Base-by-base conservation (phyloP, 371 early-diverging fungal species). In the Apophysomyces elegans region DNA sequence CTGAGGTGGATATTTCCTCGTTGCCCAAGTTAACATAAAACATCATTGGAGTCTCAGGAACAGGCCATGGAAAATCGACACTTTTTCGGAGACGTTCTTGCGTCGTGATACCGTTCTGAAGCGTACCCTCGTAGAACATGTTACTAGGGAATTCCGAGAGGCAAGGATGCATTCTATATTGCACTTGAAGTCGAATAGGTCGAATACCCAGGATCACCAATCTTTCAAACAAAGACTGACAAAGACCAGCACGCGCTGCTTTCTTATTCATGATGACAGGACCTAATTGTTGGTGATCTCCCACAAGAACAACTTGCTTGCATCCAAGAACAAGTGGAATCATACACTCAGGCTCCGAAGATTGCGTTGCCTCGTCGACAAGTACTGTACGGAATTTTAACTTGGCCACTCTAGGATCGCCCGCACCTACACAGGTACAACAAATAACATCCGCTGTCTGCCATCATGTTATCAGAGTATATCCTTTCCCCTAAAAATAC, bases 141-240 rank as follows among this genome's bases (percentile, higher is more conserved):
- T 99, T 98, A 71, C 95, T 94, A 2, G 99, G 98, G 74, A 98
- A 99, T 74, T 95, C 97, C 6, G 96, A 96, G 12, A 99, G 80
- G 69, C 96, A 94, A 18, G 99, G 97, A 74, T 99, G 97, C 99
- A 99, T 99, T 74, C 99, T 97, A 72, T 99, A 99, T 78, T 99
- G 99, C 0, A 97, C 95, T 64, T 96, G 94, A 37, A 99, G 86
- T 39, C 98, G 92, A 70, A 96, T 93, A 32, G 99, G 99, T 7
- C 95, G 88, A 37, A 95, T 86, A 36, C 96, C 96, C 12, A 98
- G 85, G 50, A 94, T 88, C 56, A 99, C 91, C 37, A 99, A 83
- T 50, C 99, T 90, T 78, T 99, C 99, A 79, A 99, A 99, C 45
- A 99, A 79, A 5, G 97, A 96, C 79, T 96, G 97, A 61, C 93